These are phyloP conservation scores for Alternaria triticimaculans DNA, from an alignment of 2,329 filamentous ascomycete species.

Conservation along the genomic window DNA sequence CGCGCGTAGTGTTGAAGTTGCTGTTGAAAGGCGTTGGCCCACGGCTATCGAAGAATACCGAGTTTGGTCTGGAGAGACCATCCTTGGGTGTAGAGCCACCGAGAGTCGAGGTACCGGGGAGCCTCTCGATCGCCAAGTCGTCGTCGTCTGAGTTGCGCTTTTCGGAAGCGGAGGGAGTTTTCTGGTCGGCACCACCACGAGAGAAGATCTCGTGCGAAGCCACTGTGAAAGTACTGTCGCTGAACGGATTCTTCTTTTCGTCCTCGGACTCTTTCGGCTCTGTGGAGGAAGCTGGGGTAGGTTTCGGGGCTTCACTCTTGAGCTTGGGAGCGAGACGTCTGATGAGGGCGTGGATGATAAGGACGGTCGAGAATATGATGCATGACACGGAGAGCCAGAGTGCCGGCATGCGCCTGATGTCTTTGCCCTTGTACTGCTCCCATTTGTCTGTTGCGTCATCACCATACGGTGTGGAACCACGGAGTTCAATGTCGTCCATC, in stretches of 20 bases:
- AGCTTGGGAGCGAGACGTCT: constrained; percentile 24
- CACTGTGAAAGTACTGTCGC: constrained; percentile 1
- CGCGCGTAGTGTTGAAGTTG: constrained; percentile 22
- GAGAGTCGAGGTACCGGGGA: constrained; percentile 24
- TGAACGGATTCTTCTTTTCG: constrained; percentile 11
- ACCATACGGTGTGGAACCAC: constrained; percentile 39
- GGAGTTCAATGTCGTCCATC: constrained; percentile 44
- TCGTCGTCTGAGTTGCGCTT: constrained; percentile 22
- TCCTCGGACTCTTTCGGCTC: not conserved
- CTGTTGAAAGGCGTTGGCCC: constrained; percentile 29
- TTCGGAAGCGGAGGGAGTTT: constrained; percentile 6
- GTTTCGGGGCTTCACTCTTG: constrained; percentile 3
- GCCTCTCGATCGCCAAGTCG: constrained; percentile 32
- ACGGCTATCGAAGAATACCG: constrained; percentile 32
- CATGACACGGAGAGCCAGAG: constrained; percentile 43
- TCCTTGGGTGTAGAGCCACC: constrained; percentile 26
- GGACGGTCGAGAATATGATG: constrained; percentile 35
- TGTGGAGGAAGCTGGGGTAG: not conserved
- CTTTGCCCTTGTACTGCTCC: constrained; percentile 36
- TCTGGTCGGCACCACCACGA: not conserved
- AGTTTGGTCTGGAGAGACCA: constrained; percentile 26
- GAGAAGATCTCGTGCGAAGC: not conserved
- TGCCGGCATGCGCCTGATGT: constrained; percentile 37
- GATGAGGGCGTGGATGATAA: constrained; percentile 41
- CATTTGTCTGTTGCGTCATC: constrained; percentile 33